These are phyloP conservation scores for Boechera retrofracta DNA, from an alignment of 345 rosid species.

Conservation along the genomic window DNA sequence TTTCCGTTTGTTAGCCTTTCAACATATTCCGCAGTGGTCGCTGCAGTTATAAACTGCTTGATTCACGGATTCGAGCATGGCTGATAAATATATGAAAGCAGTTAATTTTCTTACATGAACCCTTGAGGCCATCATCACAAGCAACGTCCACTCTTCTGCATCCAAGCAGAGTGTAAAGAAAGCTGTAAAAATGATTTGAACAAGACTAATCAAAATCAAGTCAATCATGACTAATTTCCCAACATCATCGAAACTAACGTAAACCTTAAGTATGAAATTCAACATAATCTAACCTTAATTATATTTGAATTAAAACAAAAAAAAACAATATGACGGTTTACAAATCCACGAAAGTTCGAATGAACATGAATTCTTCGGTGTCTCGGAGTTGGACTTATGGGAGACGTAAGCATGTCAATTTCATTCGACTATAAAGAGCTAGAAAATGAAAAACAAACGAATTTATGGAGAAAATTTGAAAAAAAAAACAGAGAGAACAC, in stretches of 20 bases:
- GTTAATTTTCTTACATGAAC: not conserved
- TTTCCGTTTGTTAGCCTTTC: not conserved
- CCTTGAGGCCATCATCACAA: constrained; percentile 4
- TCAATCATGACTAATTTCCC: not conserved
- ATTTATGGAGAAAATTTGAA: constrained; percentile 10
- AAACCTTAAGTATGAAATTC: not conserved
- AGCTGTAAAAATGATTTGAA: constrained; percentile 4
- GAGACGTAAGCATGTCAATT: not conserved
- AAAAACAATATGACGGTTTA: not conserved
- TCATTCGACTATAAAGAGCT: not conserved
- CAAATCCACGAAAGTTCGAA: not conserved
- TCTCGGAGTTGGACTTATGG: not conserved
- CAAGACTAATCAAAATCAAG: not conserved
- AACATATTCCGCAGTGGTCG: not conserved
- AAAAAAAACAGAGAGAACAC: constrained; percentile 17
- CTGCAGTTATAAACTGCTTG: not conserved
- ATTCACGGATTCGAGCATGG: not conserved
- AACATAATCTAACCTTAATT: constrained; percentile 8
- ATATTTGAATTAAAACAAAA: not conserved
- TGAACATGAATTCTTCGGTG: not conserved
- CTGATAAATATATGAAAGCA: not conserved
- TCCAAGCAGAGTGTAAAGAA: not conserved
- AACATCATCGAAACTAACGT: not conserved
- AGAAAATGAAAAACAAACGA: not conserved
- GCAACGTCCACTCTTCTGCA: not conserved